Evolutionary conservation across 2,329 filamentous ascomycete genomes (phyloP), one percentile per base, ranked within the genome.

Genomic region (Amylocarpus encephaloides): DNA sequence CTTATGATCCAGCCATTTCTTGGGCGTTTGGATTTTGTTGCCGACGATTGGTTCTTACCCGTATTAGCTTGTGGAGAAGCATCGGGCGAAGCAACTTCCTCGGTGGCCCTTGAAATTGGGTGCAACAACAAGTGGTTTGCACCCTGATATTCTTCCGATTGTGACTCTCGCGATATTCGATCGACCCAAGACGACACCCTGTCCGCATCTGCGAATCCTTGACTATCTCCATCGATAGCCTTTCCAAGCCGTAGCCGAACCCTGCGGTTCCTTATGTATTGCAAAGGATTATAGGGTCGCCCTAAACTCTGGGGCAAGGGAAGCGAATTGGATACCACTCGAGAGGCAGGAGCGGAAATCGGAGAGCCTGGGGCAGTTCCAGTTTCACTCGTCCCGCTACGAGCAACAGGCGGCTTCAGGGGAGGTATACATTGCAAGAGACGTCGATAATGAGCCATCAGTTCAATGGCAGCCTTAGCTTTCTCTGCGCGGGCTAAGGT

Each of bases 191-290:
- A 72, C 46, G 79, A 79, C 6, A 95, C 88, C 41, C 74, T 79
- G 3, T 79, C 73, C 1, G 88, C 73, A 66, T 96, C 83, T 35
- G 80, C 76, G 72, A 94, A 97, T 1, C 87, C 88, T 58, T 87
- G 83, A 1, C 76, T 74, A 54, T 88, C 82, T 13, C 86, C 82
- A 61, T 93, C 81, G 32, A 95, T 83, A 0, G 78, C 70, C 57
- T 79, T 83, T 36, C 88, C 80, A 68, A 94, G 88, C 13, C 91
- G 79, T 22, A 85, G 85, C 55, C 93, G 79, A 11, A 93, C 79
- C 65, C 91, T 92, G 43, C 92, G 80, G 64, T 98, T 97, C 16
- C 93, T 84, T 49, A 97, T 86, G 60, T 89, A 89, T 67, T 97
- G 93, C 19, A 98, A 70, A 4, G 92, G 93, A 65, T 98, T 95